Evolutionary conservation across 345 rosid species (phyloP), one percentile per base, ranked within the genome.

Genomic region (Eucalyptus viminalis): DNA sequence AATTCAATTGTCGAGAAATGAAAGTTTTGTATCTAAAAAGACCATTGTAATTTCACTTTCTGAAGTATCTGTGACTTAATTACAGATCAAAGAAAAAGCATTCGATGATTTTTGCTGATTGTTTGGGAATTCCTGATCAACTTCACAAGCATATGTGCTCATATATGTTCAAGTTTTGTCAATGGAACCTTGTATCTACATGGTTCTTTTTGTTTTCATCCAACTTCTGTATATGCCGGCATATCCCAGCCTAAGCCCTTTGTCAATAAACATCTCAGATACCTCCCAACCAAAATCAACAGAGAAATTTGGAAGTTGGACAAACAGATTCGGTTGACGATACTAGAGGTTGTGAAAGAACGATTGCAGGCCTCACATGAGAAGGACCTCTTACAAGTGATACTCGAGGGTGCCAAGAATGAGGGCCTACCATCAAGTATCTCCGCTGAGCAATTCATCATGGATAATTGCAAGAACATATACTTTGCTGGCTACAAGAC

Each of bases 401-500:
- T 92, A 81, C 88, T 93, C 12, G 89, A 89, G 69, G 91, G 51
- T 25, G 92, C 93, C 15, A 45, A 90, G 1, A 15, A 51, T 9
- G 85, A 88, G 24, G 85, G 90, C 7, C 45, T 87, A n/a, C 51
- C 91, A 14, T 37, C 89, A 6, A 34, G 69, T 49, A 40, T 91
- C 62, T 92, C 92, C 5, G 80, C 21, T 8, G 91, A 90, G 69
- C 91, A 88, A 88, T 93, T 90, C 88, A 89, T 92, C n/a, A 91
- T 93, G 54, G 95, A 94, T 53, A 94, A 94, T 60, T 95, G 96
- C 91, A 90, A 93, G 88, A 92, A 86, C 34, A 88, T 93, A 14
- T 95, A 92, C 91, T 93, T 92, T 7, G 93, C 96, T 22, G 96
- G 95, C 24, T 91, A 92, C 27, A 94, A 92, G 88, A 93, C 95